These are phyloP conservation scores for Fonsecaea nubica DNA, from an alignment of 2,329 filamentous ascomycete genomes.

Conservation along the genomic window DNA sequence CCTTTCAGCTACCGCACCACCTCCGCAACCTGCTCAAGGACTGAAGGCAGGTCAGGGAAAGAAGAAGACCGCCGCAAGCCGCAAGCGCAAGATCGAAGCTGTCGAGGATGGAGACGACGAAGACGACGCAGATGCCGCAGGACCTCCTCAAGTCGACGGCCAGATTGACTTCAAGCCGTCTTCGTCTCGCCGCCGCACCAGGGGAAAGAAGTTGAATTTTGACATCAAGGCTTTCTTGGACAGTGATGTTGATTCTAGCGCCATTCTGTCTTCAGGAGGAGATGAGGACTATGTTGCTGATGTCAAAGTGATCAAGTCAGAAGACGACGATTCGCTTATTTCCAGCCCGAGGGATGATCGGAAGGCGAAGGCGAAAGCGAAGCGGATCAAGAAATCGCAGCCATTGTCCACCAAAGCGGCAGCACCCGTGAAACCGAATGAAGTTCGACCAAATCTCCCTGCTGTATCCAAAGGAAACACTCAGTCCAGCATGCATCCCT, in stretches of 20 bases:
- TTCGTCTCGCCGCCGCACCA: conserved; percentile 15
- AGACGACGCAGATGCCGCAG: background rate
- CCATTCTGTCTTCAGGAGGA: background rate
- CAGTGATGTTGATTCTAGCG: conserved; percentile 3
- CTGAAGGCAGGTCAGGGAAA: conserved; percentile 12
- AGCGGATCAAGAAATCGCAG: conserved; percentile 10
- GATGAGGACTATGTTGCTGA: conserved; percentile 13
- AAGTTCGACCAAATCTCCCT: background rate
- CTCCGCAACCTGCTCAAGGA: background rate
- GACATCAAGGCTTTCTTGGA: background rate
- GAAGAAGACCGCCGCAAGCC: background rate
- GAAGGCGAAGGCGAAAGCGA: background rate
- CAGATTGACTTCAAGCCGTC: background rate
- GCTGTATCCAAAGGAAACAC: conserved; percentile 3
- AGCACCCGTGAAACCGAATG: background rate
- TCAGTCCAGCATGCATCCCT: conserved; percentile 9
- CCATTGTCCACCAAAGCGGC: background rate
- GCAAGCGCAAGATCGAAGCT: conserved; percentile 17
- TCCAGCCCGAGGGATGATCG: background rate
- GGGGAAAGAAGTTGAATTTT: conserved; percentile 22
- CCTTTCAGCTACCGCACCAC: too few relatives aligned
- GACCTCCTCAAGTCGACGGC: conserved; percentile 11
- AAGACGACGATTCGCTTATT: conserved; percentile 5
- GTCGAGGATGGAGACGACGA: background rate
- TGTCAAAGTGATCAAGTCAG: conserved; percentile 5